Conservation (phyloP, 768 basidiomycete species). For the Termitomyces sp. region DNA sequence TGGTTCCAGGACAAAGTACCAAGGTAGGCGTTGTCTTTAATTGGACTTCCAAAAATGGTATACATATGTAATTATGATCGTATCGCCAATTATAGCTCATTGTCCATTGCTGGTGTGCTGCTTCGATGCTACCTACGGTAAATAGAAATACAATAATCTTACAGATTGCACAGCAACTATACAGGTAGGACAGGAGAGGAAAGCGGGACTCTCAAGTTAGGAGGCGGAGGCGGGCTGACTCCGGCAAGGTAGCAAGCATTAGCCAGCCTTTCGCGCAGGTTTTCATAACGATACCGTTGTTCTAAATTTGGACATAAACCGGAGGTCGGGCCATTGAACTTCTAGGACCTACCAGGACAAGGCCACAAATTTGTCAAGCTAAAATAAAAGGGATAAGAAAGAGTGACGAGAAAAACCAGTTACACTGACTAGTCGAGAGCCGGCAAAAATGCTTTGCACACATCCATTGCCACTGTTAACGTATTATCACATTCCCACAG, state of each 20-base stretch:
- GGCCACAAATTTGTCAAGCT: slow-evolving; percentile 60
- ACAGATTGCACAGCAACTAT: background rate
- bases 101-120: slow-evolving; percentile 1
- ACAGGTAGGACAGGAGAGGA: slow-evolving; percentile 20
- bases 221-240: slow-evolving; percentile 35
- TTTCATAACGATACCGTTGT: slow-evolving; percentile 43
- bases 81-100: slow-evolving; percentile 8
- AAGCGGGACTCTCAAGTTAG: slow-evolving; percentile 28
- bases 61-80: slow-evolving; percentile 5
- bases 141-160: slow-evolving; percentile 6
- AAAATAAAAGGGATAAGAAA: slow-evolving; percentile 6
- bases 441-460: slow-evolving; percentile 53
- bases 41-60: slow-evolving; percentile 17
- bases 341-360: slow-evolving; percentile 41
- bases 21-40: slow-evolving; percentile 16
- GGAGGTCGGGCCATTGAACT: background rate
- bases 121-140: background rate
- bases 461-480: slow-evolving; percentile 54
- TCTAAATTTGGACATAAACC: slow-evolving; percentile 26
- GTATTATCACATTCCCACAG: slow-evolving; percentile 60
- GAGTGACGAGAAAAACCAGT: slow-evolving; percentile 7
- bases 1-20: slow-evolving; percentile 15
- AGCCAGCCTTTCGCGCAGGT: slow-evolving; percentile 39
- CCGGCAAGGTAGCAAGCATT: slow-evolving; percentile 44
- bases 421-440: slow-evolving; percentile 48